Base-by-base conservation (phyloP, 352 stramenopile genomes). In the Aphanomyces stellatus region DNA sequence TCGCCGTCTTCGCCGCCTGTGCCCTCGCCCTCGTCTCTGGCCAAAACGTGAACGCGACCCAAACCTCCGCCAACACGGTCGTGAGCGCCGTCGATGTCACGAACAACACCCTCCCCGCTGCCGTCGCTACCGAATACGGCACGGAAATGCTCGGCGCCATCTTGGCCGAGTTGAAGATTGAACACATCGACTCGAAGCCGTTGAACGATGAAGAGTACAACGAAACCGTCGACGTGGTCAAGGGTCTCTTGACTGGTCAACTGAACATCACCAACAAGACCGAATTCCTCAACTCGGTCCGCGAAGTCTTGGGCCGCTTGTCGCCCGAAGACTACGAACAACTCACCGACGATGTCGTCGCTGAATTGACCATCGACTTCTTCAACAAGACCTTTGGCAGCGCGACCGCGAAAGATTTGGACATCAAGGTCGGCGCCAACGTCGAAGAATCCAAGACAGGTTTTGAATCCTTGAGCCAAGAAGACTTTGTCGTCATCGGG, bases 181-280 rank as follows among this genome's bases (percentile, higher is more conserved):
- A 51, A 55, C 57, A 65, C 57, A 31, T 53, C 57, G 57, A 65
- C 27, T 25, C 7, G 1, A 24, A 65, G 33, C 57, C 57, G 30
- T 51, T 65, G 31, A 51, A 25, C 27, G 57, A 65, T 28, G 57
- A 55, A 4, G 57, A 65, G 28, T 65, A 65, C 57, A 65, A 65
- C 30, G 17, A 3, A 0, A 34, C 40, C 22, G 57, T 65, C 13
- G 28, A 65, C 34, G 34, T 31, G 28, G 7, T 65, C 13, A 34
- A 65, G 28, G 28, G 56, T 15, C 4, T 65, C 10, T 56, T 65
- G 28, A 57, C 49, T 7, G 49, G 49, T 6, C 30, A 57, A 24
- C n/a, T 19, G 30, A n/a, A 34, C 27, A 24, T 11, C 4, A 30
- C 19, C 22, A 37, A 11, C 4, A 55, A 53, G 40, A 28, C n/a